Percentiles rank a stretch among this genome's conserved stretches.
Evolutionary conservation across 805 yeast species (phyloP).

Genomic region (Sugiyamaella floridensis): DNA sequence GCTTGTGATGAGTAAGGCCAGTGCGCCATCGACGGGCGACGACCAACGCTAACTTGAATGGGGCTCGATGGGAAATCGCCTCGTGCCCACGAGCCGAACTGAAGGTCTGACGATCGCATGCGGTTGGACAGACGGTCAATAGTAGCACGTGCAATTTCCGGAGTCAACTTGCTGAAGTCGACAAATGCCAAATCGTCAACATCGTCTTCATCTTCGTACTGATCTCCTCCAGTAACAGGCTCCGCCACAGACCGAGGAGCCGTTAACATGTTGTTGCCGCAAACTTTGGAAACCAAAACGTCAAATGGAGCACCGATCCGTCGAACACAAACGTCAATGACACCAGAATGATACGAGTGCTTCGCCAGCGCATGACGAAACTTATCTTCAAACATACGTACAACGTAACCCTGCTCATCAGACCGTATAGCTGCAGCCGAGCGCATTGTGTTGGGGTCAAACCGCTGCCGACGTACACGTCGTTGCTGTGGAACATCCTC

Average conservation of each 20-base stretch:
- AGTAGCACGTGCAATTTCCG: not conserved
- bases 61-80: not conserved
- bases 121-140: not conserved
- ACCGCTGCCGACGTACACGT: not conserved
- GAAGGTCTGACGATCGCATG: not conserved
- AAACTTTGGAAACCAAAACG: not conserved
- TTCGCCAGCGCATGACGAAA: not conserved
- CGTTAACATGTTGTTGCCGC: no score
- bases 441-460: not conserved
- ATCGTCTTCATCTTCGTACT: not conserved
- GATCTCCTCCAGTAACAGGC: not conserved
- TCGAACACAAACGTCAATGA: not conserved
- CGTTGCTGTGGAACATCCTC: not conserved
- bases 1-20: not conserved
- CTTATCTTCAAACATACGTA: not conserved
- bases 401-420: not conserved
- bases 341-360: no score
- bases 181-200: not conserved
- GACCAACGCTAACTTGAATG: not conserved
- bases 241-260: no score
- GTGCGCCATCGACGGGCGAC: not conserved
- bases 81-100: not conserved
- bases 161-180: not conserved
- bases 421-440: not conserved
- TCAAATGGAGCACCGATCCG: not conserved